Evolutionary conservation across 2,329 filamentous ascomycete genomes (phyloP), one percentile per base, ranked within the genome.

Genomic region (Fusarium sp.): DNA sequence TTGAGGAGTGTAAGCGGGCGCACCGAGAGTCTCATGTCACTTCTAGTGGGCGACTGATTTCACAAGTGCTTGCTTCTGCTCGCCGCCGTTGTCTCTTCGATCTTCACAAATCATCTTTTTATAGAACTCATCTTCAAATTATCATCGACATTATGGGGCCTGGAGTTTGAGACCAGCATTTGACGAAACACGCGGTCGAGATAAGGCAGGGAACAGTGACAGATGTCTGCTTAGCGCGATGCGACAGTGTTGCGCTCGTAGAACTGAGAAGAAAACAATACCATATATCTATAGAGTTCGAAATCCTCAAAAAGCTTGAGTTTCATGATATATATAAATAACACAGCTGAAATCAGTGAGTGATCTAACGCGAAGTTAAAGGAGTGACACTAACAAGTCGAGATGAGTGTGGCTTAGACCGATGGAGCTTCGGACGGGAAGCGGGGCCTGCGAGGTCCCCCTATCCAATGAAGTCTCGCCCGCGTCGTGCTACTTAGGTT

Each of bases 341-440:
- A 33, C 14, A 14, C 17, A 15, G 13, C 31, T 33, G 4, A 5
- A 25, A 25, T 25, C 25, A 25, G 25, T 9, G 31, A 25, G 25
- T 9, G 31, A 33, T 33, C 14, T 33, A 33, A 33, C 14, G 14
- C 13, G 13, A 33, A 35, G 33, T 17, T 17, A 17, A 17, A 35
- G 33, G 33, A 35, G 33, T 37, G 43, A 63, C 49, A 57, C 43
- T 63, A 58, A n/a, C n/a, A n/a, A 31, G 51, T 41, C 29, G 43
- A 63, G 42, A 63, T 63, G 59, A 72, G 60, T 66, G 69, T 72
- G 69, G 69, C 69, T 72, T 61, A 72, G 69, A 72, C 69, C 29
- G 37, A 55, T 37, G 54, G 66, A 59, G 51, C 59, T 60, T 66
- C 46, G 60, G 36, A 41, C 60, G 69, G 69, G 47, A 72, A 66